These are phyloP conservation scores for Ustulina deusta DNA, from an alignment of 2,329 filamentous ascomycete species.

Conservation along the genomic window DNA sequence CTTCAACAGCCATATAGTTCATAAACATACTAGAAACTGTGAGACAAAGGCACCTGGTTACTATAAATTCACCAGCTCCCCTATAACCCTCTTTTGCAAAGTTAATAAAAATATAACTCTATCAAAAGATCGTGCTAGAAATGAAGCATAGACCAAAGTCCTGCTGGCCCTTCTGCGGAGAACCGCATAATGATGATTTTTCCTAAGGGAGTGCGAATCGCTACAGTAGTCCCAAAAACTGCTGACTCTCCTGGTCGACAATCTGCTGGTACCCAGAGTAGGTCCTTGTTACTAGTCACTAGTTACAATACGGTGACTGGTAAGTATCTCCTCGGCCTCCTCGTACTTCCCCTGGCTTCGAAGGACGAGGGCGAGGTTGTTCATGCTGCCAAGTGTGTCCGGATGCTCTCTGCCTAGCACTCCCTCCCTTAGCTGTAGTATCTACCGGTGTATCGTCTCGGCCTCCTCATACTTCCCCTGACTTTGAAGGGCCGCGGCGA, in stretches of 20 bases:
- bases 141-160: conserved; percentile 4
- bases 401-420: too few species aligned
- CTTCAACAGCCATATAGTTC: conserved; percentile 1
- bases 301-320: too few species aligned
- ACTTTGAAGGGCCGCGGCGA: not conserved
- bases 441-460: not conserved
- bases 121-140: not conserved
- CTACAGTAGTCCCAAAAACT: not conserved
- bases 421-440: not conserved
- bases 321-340: not conserved
- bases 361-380: too few species aligned
- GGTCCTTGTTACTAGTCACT: not conserved
- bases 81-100: conserved; percentile 8
- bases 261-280: conserved; percentile 1
- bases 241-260: not conserved
- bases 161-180: not conserved
- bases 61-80: conserved; percentile 20
- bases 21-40: conserved; percentile 16
- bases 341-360: too few species aligned
- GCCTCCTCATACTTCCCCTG: not conserved
- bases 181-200: not conserved
- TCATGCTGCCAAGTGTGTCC: too few species aligned
- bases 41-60: conserved; percentile 11
- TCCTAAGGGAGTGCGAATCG: not conserved
- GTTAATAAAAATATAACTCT: conserved; percentile 16